Conservation (phyloP, 225 moss, liverwort and hornwort species). For the Bryum argenteum region DNA sequence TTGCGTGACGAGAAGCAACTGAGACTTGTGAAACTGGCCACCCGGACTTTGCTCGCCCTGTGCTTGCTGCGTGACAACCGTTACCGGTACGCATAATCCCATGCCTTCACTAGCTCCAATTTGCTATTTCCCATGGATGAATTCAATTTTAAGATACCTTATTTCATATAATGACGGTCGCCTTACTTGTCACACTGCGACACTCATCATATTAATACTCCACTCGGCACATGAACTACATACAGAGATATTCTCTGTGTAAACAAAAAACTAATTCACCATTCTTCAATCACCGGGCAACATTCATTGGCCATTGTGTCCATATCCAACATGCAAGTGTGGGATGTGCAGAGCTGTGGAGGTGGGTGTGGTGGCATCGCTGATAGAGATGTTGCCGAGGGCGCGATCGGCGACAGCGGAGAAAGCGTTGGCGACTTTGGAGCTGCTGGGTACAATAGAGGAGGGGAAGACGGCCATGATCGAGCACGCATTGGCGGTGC, state of each 20-base stretch:
- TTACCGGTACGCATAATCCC: constrained; percentile 27
- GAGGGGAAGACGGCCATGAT: constrained; percentile 54
- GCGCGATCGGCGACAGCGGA: constrained; percentile 57
- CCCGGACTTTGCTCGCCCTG: constrained; percentile 52
- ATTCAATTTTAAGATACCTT: too few relatives aligned
- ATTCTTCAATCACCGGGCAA: too few relatives aligned
- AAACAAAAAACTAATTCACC: too few relatives aligned
- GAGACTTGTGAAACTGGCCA: constrained; percentile 50
- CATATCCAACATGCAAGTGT: too few relatives aligned
- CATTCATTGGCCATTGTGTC: too few relatives aligned
- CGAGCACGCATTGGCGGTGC: constrained; percentile 57
- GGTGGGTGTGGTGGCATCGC: constrained; percentile 47
- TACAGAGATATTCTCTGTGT: too few relatives aligned
- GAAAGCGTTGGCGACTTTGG: constrained; percentile 58
- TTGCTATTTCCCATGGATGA: too few relatives aligned
- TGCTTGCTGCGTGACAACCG: constrained; percentile 51
- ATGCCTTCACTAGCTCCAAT: not conserved
- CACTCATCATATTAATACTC: too few relatives aligned
- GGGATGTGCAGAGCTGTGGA: constrained; percentile 46
- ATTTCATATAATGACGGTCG: too few relatives aligned
- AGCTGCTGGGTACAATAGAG: constrained; percentile 53
- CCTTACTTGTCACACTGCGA: too few relatives aligned
- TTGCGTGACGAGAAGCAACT: constrained; percentile 53
- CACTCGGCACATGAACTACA: too few relatives aligned
- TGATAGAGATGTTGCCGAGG: constrained; percentile 52